Percentiles rank a stretch among this genome's conserved stretches.
phyloP scores from a whole-genome alignment of 2,329 filamentous ascomycete species.

The Alternaria triticimaculans region DNA sequence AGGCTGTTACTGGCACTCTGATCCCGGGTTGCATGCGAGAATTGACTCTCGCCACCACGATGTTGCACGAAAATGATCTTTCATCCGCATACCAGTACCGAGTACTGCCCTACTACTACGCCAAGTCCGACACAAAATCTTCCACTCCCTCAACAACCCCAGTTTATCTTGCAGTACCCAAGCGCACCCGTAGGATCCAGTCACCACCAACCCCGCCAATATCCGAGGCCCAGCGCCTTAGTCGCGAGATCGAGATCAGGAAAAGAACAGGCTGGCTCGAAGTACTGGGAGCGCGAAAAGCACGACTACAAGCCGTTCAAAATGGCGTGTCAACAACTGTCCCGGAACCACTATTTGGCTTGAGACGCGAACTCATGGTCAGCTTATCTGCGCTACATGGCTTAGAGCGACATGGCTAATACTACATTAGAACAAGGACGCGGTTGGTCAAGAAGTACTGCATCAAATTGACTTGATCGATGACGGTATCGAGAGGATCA shows the following conservation, averaged over 20 bases:
- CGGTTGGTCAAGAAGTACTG: neutral
- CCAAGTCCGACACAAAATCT: neutral
- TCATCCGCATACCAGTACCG: neutral
- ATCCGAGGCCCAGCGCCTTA: neutral
- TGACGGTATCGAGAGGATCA: neutral
- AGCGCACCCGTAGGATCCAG: neutral
- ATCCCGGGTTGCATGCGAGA: neutral
- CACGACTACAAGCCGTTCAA: neutral
- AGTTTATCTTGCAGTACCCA: neutral
- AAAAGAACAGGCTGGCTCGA: neutral
- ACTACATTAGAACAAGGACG: neutral
- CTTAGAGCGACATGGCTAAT: neutral
- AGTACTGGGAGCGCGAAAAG: neutral
- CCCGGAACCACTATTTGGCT: neutral
- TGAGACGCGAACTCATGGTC: neutral
- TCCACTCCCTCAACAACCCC: neutral
- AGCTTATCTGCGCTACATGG: accelerated
- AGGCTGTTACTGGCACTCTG: neutral
- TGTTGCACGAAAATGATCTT: neutral
- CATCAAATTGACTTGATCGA: neutral
- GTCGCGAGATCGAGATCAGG: neutral
- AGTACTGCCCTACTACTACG: neutral
- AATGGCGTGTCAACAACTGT: neutral
- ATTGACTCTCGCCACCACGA: neutral
- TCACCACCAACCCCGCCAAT: neutral